These are phyloP conservation scores for Cytospora chrysosperma DNA, from an alignment of 2,329 filamentous ascomycete species.

Conservation along the genomic window DNA sequence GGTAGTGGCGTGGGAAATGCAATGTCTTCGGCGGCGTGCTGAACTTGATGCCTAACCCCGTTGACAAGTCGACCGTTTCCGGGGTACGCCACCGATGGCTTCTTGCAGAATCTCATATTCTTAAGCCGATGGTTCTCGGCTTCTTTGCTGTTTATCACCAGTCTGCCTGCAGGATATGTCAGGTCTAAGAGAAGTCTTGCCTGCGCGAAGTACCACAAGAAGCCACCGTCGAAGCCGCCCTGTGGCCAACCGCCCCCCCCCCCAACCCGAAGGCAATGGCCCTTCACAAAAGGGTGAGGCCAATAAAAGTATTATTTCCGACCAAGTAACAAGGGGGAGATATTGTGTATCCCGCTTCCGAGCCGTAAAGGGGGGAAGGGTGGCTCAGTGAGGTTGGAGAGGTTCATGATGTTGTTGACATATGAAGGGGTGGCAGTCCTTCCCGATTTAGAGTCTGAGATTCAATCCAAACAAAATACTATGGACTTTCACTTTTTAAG, in stretches of 20 bases:
- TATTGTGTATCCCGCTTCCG: neutral
- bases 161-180: neutral
- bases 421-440: neutral
- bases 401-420: constrained; percentile 4
- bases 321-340: neutral
- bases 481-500: too few relatives aligned
- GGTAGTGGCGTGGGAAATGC: neutral
- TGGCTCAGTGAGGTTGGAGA: neutral
- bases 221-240: neutral
- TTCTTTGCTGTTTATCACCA: neutral
- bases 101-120: neutral
- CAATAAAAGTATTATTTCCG: too few relatives aligned
- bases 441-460: constrained; percentile 6
- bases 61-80: neutral
- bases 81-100: neutral
- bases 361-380: too few relatives aligned
- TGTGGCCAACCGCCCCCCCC: neutral
- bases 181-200: neutral
- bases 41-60: too few relatives aligned
- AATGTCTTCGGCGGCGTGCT: too few relatives aligned
- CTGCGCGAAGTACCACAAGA: neutral
- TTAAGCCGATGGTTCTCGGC: neutral
- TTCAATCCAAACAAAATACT: neutral
- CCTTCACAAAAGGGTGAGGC: neutral
- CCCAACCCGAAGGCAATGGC: neutral